Percentiles rank a stretch among this genome's conserved stretches.
Evolutionary conservation across 1,284 basidiomycete species (phyloP).

Genomic region (Cryptococcus jaspeensis): DNA sequence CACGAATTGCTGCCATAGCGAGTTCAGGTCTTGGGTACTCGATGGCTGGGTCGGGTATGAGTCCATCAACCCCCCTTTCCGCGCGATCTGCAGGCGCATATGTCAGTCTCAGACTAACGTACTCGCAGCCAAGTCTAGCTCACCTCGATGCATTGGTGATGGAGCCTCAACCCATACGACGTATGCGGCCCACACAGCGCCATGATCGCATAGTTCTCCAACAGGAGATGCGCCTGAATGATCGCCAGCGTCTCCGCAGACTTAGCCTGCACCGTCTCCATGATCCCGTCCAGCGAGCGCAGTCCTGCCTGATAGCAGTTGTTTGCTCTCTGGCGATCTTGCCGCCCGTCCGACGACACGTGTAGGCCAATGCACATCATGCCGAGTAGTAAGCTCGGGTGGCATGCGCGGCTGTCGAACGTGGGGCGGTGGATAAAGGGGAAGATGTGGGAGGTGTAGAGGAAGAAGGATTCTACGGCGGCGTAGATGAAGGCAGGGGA

Average conservation of each 20-base stretch:
- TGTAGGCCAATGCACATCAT: constrained; percentile 7
- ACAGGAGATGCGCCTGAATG: constrained; percentile 9
- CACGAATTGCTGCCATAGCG: constrained; percentile 9
- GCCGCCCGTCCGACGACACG: background rate
- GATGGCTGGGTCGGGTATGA: constrained; percentile 3
- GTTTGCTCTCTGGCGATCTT: background rate
- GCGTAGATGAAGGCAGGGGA: background rate
- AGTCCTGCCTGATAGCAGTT: background rate
- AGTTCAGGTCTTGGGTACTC: constrained; percentile 3
- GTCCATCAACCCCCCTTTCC: constrained; percentile 9
- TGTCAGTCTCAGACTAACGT: background rate
- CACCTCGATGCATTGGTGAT: constrained; percentile 4
- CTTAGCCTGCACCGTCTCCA: background rate
- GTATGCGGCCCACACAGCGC: constrained; percentile 1
- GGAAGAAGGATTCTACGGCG: background rate
- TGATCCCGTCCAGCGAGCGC: background rate
- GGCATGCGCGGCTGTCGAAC: background rate
- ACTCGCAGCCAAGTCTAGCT: background rate
- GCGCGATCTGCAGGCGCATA: background rate
- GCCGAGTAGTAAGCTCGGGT: constrained; percentile 4
- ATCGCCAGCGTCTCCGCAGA: background rate
- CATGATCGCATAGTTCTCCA: constrained; percentile 8
- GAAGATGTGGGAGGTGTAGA: background rate
- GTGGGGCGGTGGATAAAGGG: constrained; percentile 10
- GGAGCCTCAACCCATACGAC: constrained; percentile 2